Evolutionary conservation across 352 stramenopile genomes (phyloP).

Genomic region (Phytopythium helicoides): DNA sequence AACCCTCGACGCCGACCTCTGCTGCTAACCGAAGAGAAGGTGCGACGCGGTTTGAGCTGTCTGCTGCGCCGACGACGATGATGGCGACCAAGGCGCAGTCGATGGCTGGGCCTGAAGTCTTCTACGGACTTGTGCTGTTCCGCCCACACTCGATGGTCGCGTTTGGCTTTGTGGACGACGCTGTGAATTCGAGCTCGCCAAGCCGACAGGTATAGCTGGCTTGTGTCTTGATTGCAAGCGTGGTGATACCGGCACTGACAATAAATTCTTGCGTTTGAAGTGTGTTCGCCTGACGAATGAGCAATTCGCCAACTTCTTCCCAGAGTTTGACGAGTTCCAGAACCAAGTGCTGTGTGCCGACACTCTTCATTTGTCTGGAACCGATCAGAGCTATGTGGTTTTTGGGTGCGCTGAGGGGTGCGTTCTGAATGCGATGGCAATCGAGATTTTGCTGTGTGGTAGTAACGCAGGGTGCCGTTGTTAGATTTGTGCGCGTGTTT

Average conservation of each 20-base stretch:
- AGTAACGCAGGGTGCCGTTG: not conserved
- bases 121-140: constrained; percentile 66
- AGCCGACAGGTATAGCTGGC: constrained; percentile 3
- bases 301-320: constrained; percentile 69
- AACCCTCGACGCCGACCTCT: not conserved
- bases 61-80: constrained; percentile 48
- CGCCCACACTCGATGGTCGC: constrained; percentile 49
- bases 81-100: constrained; percentile 35
- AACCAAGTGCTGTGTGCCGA: constrained; percentile 57
- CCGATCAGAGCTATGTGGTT: constrained; percentile 33
- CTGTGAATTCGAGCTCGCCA: not conserved
- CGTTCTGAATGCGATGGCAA: not conserved
- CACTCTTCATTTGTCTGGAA: constrained; percentile 17
- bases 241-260: not conserved
- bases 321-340: constrained; percentile 57
- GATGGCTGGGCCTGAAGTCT: constrained; percentile 26
- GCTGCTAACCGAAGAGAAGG: constrained; percentile 5
- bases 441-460: not conserved
- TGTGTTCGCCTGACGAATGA: constrained; percentile 54
- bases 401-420: constrained; percentile 77
- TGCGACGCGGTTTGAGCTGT: constrained; percentile 52
- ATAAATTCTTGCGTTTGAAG: not conserved
- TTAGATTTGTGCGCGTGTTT: constrained; percentile 54
- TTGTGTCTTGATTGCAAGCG: not conserved
- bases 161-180: constrained; percentile 59